Evolutionary conservation across 306 rosid genomes (phyloP).

Genomic region (Malus fusca): DNA sequence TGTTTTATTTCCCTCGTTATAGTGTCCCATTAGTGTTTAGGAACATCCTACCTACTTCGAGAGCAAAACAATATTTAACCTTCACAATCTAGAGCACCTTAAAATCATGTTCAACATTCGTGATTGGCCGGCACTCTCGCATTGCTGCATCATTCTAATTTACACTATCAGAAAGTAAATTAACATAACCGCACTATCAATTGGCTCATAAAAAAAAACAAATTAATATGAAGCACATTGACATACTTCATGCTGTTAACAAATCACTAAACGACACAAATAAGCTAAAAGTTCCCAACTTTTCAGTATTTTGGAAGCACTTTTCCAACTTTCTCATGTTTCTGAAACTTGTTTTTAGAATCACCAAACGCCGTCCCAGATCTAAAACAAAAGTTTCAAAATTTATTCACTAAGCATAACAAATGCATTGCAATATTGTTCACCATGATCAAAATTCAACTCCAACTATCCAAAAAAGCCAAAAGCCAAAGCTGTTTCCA

Average conservation of each 20-base stretch:
- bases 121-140: background rate
- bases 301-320: background rate
- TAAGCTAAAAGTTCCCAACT: background rate
- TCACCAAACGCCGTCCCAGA: background rate
- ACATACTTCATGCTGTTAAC: background rate
- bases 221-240: background rate
- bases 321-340: background rate
- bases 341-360: background rate
- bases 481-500: background rate
- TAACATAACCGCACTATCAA: background rate
- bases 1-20: background rate
- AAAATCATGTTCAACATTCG: background rate
- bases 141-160: background rate
- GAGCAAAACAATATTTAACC: background rate
- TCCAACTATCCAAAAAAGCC: background rate
- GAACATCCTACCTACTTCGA: background rate
- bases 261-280: background rate
- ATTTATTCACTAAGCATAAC: background rate
- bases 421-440: background rate
- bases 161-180: background rate
- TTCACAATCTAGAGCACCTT: background rate
- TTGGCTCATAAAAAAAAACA: background rate
- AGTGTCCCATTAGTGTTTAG: background rate
- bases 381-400: constrained; percentile 1
- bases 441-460: background rate